Percentiles rank a stretch among this genome's conserved stretches.
Evolutionary conservation across 1,139 yeast species (phyloP).

Genomic region (Zygoascus meyerae): DNA sequence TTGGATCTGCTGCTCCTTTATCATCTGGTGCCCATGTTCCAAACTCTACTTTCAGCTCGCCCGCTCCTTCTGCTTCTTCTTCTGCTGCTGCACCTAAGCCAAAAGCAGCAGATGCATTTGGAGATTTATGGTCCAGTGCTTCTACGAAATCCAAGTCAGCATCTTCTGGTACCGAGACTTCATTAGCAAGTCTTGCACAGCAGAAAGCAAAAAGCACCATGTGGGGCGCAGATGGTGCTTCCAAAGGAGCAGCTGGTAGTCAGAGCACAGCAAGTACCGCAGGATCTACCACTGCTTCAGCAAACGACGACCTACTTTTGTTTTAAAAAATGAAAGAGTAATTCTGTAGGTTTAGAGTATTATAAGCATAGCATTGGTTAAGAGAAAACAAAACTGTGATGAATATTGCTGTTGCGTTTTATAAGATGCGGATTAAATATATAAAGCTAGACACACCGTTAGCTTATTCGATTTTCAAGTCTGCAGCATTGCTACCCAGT

Average conservation of each 20-base stretch:
- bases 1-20: constrained; percentile 13
- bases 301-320: constrained; percentile 24
- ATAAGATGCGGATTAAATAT: too few relatives aligned
- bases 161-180: constrained; percentile 13
- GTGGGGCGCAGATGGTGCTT: constrained; percentile 27
- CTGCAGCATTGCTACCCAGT: background rate
- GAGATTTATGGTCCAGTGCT: constrained; percentile 72
- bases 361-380: too few relatives aligned
- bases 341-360: too few relatives aligned
- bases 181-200: constrained; percentile 30
- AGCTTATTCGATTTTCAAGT: background rate
- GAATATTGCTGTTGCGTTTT: too few relatives aligned
- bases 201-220: constrained; percentile 28
- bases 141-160: constrained; percentile 39
- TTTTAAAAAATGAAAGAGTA: constrained; percentile 15
- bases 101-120: constrained; percentile 65
- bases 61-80: constrained; percentile 26
- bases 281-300: constrained; percentile 12
- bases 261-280: constrained; percentile 6
- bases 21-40: constrained; percentile 22
- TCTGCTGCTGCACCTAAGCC: constrained; percentile 24
- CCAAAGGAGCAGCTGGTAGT: constrained; percentile 8
- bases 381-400: too few relatives aligned
- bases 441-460: too few relatives aligned
- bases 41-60: constrained; percentile 12